phyloP scores from a whole-genome alignment of 2,329 filamentous ascomycete genomes.

The Daldinia sp. region DNA sequence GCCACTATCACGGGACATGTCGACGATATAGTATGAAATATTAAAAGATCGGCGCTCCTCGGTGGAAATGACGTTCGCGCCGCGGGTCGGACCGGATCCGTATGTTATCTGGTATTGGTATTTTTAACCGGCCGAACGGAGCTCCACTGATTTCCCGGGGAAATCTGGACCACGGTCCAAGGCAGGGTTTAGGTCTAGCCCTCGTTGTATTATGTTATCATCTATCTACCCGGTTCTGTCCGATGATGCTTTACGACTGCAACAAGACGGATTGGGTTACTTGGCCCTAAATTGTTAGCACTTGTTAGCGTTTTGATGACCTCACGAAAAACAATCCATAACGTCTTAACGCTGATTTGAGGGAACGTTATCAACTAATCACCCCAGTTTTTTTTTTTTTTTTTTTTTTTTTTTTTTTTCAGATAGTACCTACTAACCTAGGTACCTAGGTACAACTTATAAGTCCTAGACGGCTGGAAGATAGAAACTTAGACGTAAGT shows the following conservation, averaged over 20 bases:
- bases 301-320: slow-evolving; percentile 27
- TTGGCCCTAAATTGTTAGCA: slow-evolving; percentile 28
- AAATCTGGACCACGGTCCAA: slow-evolving; percentile 36
- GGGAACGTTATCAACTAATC: neutral
- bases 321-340: slow-evolving; percentile 26
- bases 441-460: too few species aligned
- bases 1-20: slow-evolving; percentile 11
- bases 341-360: slow-evolving; percentile 30
- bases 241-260: slow-evolving; percentile 31
- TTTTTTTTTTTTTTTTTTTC: too few species aligned
- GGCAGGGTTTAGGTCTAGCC: slow-evolving; percentile 29
- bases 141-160: slow-evolving; percentile 29
- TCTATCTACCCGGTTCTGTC: slow-evolving; percentile 29
- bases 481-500: neutral
- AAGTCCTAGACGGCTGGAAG: neutral
- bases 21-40: slow-evolving; percentile 11
- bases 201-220: slow-evolving; percentile 23
- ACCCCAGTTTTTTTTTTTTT: neutral
- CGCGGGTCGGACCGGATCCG: slow-evolving; percentile 41
- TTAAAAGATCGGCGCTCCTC: slow-evolving; percentile 27
- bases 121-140: slow-evolving; percentile 38
- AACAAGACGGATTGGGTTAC: slow-evolving; percentile 25
- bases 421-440: too few species aligned
- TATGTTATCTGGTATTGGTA: slow-evolving; percentile 7
- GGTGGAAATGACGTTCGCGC: slow-evolving; percentile 29